Evolutionary conservation across 495 filamentous ascomycete species (phyloP).

Genomic region (Pseudomonodictys pantanalensis): DNA sequence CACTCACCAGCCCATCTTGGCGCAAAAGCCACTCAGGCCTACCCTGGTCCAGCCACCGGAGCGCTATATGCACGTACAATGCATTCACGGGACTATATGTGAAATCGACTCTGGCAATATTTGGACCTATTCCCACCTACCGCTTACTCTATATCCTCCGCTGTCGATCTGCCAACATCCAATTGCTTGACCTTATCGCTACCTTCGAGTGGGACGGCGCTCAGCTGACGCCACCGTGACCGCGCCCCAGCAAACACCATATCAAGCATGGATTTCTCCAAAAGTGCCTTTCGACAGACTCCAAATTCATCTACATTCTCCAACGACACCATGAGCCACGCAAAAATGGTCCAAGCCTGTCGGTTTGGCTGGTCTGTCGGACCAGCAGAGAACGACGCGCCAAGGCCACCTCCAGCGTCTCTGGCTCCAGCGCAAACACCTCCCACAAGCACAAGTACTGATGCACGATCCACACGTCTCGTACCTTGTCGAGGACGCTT

Average conservation of each 20-base stretch:
- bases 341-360: conserved; percentile 13
- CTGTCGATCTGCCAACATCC: too few species aligned
- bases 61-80: neutral
- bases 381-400: neutral
- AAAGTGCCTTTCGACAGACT: neutral
- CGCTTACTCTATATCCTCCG: neutral
- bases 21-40: neutral
- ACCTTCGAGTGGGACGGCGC: too few species aligned
- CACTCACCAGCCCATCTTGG: neutral
- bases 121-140: too few species aligned
- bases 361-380: conserved; percentile 25
- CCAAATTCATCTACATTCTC: conserved; percentile 1
- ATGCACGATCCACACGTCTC: conserved; percentile 14
- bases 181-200: too few species aligned
- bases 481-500: conserved; percentile 18
- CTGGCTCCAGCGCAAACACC: neutral
- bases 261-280: conserved; percentile 21
- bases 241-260: neutral
- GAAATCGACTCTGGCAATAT: too few species aligned
- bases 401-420: neutral
- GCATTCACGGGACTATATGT: neutral
- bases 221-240: conserved; percentile 16
- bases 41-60: too few species aligned
- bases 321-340: conserved; percentile 16
- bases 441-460: neutral